Base-by-base conservation (phyloP, 2,329 filamentous ascomycete species). In the Rhinocladiella similis region DNA sequence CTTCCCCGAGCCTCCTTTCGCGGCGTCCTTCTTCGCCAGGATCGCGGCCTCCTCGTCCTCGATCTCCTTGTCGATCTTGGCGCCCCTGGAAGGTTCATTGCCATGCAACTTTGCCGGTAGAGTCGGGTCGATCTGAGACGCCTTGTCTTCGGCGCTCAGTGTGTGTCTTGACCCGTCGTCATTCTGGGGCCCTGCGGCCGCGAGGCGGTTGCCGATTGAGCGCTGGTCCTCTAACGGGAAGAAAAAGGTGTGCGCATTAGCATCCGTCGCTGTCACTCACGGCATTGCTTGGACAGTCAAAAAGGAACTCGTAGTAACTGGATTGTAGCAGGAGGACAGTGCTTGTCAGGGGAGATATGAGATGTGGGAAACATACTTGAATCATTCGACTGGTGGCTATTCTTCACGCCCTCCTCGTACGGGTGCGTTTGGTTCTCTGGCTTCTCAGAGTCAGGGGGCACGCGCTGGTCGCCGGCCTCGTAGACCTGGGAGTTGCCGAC, bases 391-490 rank as follows among this genome's bases (percentile, higher is more conserved):
- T 80, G 72, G 73, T 95, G 90, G 50, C 86, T 87, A 71, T 89
- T 78, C 56, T 80, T 71, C 71, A 87, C 79, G 66, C 90, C 90
- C 76, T 93, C 87, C 59, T 91, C 77, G 76, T 83, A 94, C 58
- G 84, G 80, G 50, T 82, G 76, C 18, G 79, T 76, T 67, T 83
- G 77, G 43, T 74, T 68, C 50, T 77, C 63, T 7, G 47, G 18
- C 50, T 63, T 56, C 59, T 81, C 75, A 1, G 81, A 78, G 57
- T 81, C 69, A 60, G 83, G 81, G 60, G 74, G 70, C 70, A 85
- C 90, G 66, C 83, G 82, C 79, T 94, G 89, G 74, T 94, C 89
- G 56, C 85, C 87, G 55, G 81, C 86, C 75, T 92, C 88, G 75
- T 94, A 92, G 70, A 90, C 75, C 59, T 74, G 71, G 61, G 74